phyloP scores from a whole-genome alignment of 2,329 filamentous ascomycete genomes.

The Penicillium sp. region DNA sequence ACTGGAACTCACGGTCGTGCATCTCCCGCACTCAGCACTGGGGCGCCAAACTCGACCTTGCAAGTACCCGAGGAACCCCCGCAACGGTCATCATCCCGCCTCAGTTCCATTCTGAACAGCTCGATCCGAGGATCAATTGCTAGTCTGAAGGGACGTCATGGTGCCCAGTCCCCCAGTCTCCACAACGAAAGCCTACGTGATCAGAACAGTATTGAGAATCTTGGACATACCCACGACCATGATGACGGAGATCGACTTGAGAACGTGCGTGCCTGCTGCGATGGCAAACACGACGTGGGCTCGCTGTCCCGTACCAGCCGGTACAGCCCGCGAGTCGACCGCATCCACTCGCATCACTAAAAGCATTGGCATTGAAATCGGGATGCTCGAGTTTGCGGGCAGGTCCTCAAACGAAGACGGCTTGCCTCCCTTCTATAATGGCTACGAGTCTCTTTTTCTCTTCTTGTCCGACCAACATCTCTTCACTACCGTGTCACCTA shows the following conservation, averaged over 20 bases:
- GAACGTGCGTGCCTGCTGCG: conserved; percentile 95
- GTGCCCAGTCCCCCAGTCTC: conserved; percentile 33
- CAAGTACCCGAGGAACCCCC: conserved; percentile 36
- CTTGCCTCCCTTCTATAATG: conserved; percentile 21
- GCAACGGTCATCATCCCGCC: conserved; percentile 46
- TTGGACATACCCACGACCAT: conserved; percentile 69
- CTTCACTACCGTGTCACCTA: not conserved
- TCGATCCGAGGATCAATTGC: conserved; percentile 52
- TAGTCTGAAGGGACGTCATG: conserved; percentile 45
- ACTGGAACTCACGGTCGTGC: conserved; percentile 36
- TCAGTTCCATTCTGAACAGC: conserved; percentile 49
- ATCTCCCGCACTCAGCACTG: conserved; percentile 36
- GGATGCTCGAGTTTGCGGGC: conserved; percentile 24
- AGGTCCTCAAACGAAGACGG: conserved; percentile 24
- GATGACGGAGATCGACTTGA: conserved; percentile 71
- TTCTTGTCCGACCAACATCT: conserved; percentile 10
- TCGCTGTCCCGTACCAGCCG: conserved; percentile 42
- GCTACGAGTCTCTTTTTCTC: conserved; percentile 22
- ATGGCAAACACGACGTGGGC: conserved; percentile 76
- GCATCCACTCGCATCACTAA: conserved; percentile 38
- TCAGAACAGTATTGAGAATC: conserved; percentile 78
- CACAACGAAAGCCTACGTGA: conserved; percentile 40
- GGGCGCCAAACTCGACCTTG: conserved; percentile 33
- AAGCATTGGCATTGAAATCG: conserved; percentile 11
- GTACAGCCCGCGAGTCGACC: conserved; percentile 40